Conservation (phyloP, 495 filamentous ascomycete genomes). For the Tirmania nivea region DNA sequence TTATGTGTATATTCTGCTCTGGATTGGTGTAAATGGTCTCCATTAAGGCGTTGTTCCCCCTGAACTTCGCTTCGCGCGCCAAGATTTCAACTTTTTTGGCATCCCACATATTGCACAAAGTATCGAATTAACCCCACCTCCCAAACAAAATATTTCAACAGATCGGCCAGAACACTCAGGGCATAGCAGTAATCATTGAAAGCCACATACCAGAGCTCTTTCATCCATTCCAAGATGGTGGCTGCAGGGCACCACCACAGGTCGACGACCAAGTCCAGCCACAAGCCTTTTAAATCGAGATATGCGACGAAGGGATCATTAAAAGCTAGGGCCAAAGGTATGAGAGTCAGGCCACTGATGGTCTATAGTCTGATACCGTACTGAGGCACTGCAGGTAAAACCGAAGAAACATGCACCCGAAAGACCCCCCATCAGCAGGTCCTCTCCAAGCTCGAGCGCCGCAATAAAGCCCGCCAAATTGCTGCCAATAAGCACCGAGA, state of each 20-base stretch:
- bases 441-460: conserved; percentile 87
- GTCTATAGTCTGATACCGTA: background rate
- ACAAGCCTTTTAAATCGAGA: conserved; percentile 80
- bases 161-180: no score
- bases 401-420: conserved; percentile 34
- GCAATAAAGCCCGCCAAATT: conserved; percentile 78
- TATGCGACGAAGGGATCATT: conserved; percentile 73
- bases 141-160: no score
- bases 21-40: no score
- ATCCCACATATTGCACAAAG: no score
- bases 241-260: conserved; percentile 56
- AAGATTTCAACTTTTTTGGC: no score
- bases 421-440: conserved; percentile 88
- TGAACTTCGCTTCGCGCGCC: no score
- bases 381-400: conserved; percentile 8
- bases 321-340: conserved; percentile 66
- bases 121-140: no score
- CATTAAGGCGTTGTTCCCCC: no score
- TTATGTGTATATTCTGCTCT: no score
- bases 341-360: conserved; percentile 4
- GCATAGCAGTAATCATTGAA: no score
- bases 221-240: no score
- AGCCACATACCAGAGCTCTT: no score
- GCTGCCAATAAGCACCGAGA: conserved; percentile 61
- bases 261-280: conserved; percentile 59